phyloP scores from a whole-genome alignment of 345 rosid species.

The Zanthoxylum bungeanum region DNA sequence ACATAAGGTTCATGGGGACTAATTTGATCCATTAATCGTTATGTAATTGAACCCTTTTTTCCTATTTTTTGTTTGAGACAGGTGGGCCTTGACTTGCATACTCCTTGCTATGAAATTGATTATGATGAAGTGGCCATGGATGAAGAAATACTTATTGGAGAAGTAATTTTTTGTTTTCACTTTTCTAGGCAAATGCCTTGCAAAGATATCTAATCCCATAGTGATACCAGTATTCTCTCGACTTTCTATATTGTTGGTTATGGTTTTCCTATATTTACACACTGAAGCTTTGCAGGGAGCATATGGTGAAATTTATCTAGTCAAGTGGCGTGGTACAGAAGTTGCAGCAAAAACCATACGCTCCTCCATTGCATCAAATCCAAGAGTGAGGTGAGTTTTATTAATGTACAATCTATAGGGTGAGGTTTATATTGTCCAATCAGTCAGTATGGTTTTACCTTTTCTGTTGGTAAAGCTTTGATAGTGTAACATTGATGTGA shows the following conservation, averaged over 20 bases:
- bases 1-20: neutral
- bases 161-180: conserved; percentile 36
- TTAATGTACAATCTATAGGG: neutral
- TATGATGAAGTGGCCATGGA: conserved; percentile 42
- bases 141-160: conserved; percentile 49
- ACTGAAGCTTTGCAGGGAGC: conserved; percentile 39
- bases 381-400: conserved; percentile 51
- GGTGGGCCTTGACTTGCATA: conserved; percentile 52
- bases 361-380: conserved; percentile 61
- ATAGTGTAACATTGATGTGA: neutral
- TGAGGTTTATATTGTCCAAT: neutral
- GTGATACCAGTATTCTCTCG: neutral
- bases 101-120: conserved; percentile 47
- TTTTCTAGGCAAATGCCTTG: conserved; percentile 11
- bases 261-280: conserved; percentile 5
- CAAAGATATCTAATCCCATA: neutral
- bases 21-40: neutral
- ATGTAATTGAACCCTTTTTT: neutral
- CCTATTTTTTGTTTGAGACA: conserved; percentile 25
- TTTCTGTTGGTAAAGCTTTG: neutral
- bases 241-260: neutral
- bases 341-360: conserved; percentile 68
- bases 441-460: neutral
- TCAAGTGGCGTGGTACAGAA: conserved; percentile 68
- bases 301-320: conserved; percentile 59